Conservation (phyloP, 441 rosid genomes). For the Populus hybrid region DNA sequence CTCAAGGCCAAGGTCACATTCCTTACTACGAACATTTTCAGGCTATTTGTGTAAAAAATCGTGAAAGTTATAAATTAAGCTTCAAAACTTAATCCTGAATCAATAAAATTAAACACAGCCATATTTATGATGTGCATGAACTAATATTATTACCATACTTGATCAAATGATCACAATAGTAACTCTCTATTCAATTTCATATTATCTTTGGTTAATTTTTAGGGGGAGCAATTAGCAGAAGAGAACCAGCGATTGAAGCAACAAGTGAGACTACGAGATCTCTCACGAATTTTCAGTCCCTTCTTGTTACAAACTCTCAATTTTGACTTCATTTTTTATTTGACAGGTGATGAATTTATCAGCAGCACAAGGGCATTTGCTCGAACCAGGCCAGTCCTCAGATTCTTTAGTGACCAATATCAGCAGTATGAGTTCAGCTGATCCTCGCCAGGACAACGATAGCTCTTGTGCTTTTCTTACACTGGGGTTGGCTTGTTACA, state of each 20-base stretch:
- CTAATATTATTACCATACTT: no score
- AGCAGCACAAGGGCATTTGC: not conserved
- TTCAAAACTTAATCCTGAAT: not conserved
- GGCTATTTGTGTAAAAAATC: not conserved
- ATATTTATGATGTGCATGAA: no score
- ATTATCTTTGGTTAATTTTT: constrained; percentile 1
- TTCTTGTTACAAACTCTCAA: not conserved
- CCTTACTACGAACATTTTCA: not conserved
- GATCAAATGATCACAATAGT: not conserved
- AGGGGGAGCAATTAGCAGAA: constrained; percentile 27
- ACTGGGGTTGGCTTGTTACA: constrained; percentile 34
- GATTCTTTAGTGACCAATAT: constrained; percentile 13
- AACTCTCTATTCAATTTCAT: not conserved
- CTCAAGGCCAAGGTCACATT: constrained; percentile 31
- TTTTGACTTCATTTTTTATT: not conserved
- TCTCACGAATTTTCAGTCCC: not conserved
- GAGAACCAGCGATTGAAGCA: constrained; percentile 31
- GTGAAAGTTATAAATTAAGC: not conserved
- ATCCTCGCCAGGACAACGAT: constrained; percentile 14
- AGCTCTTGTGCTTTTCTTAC: constrained; percentile 27
- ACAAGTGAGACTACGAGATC: constrained; percentile 16
- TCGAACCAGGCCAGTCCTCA: constrained; percentile 16
- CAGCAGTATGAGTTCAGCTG: constrained; percentile 10
- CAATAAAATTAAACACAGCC: no score
- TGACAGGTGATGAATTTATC: constrained; percentile 18